phyloP scores from a whole-genome alignment of 2,329 filamentous ascomycete genomes.

The Alternaria brassicae region DNA sequence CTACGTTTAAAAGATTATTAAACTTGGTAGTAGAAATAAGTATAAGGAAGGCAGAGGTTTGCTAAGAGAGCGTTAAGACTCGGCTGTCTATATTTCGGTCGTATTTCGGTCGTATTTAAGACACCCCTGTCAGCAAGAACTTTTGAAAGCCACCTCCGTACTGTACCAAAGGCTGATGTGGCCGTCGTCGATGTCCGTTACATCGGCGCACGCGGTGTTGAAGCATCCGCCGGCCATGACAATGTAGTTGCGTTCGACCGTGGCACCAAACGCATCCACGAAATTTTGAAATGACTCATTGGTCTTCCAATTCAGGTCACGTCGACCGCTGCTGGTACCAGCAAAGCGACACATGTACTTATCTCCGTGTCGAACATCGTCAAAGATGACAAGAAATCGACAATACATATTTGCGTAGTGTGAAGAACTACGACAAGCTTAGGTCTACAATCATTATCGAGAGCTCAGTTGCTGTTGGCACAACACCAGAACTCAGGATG shows the following conservation, averaged over 20 bases:
- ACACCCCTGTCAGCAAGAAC: too few relatives aligned
- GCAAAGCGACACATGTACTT: slow-evolving; percentile 59
- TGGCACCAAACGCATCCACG: slow-evolving; percentile 4
- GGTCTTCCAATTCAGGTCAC: slow-evolving; percentile 14
- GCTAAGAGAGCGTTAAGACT: too few relatives aligned
- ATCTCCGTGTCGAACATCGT: slow-evolving; percentile 63
- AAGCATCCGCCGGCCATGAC: slow-evolving; percentile 53
- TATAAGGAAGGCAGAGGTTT: too few relatives aligned
- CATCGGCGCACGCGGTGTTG: slow-evolving; percentile 60
- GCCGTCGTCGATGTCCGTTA: slow-evolving; percentile 63
- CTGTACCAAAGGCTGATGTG: slow-evolving; percentile 6
- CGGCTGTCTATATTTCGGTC: too few relatives aligned
- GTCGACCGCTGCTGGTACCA: slow-evolving; percentile 47
- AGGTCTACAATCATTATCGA: slow-evolving; percentile 62
- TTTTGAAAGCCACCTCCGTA: too few relatives aligned
- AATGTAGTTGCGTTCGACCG: slow-evolving; percentile 51
- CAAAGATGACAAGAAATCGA: slow-evolving; percentile 57
- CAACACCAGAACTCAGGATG: slow-evolving; percentile 61
- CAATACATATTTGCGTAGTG: slow-evolving; percentile 55
- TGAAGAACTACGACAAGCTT: slow-evolving; percentile 52
- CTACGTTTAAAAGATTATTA: too few relatives aligned
- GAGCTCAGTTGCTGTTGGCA: slow-evolving; percentile 63
- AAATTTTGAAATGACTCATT: slow-evolving; percentile 6
- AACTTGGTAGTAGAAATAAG: too few relatives aligned
- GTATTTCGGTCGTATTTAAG: too few relatives aligned